Conservation (phyloP, 306 rosid species). For the Rubus idaeus region DNA sequence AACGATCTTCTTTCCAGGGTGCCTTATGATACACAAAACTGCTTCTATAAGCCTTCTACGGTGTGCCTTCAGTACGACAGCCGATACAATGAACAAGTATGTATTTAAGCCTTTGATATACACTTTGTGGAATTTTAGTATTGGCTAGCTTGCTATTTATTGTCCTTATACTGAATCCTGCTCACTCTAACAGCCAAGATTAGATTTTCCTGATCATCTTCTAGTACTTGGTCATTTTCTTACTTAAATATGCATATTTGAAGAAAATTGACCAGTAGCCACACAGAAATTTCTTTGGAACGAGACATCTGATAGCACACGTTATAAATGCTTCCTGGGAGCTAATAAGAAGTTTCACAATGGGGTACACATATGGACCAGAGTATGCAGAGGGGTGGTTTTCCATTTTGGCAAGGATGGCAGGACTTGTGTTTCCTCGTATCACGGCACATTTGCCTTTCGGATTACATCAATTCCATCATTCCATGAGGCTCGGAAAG, state of each 20-base stretch:
- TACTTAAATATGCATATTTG: constrained; percentile 9
- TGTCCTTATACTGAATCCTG: too few relatives aligned
- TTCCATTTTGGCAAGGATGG: constrained; percentile 37
- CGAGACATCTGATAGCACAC: constrained; percentile 35
- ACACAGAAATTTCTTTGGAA: constrained; percentile 55
- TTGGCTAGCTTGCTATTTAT: neutral
- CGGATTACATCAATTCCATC: constrained; percentile 56
- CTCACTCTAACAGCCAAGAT: neutral
- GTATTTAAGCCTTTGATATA: constrained; percentile 18
- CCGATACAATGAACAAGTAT: constrained; percentile 46
- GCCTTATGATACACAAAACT: constrained; percentile 67
- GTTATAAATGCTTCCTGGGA: constrained; percentile 74
- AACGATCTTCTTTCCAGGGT: too few relatives aligned
- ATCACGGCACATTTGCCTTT: constrained; percentile 55
- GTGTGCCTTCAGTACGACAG: constrained; percentile 66
- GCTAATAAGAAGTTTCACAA: constrained; percentile 56
- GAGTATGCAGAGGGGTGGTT: constrained; percentile 70
- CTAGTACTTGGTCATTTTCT: neutral
- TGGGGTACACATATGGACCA: constrained; percentile 46
- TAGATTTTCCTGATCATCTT: neutral
- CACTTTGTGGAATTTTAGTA: neutral
- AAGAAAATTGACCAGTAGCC: constrained; percentile 62
- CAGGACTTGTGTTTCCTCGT: constrained; percentile 63
- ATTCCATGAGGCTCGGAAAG: constrained; percentile 59
- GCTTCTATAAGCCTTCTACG: constrained; percentile 70